Evolutionary conservation across 2,329 filamentous ascomycete species (phyloP), one percentile per base, ranked within the genome.

Genomic region (Hymenoscyphus salicellus): DNA sequence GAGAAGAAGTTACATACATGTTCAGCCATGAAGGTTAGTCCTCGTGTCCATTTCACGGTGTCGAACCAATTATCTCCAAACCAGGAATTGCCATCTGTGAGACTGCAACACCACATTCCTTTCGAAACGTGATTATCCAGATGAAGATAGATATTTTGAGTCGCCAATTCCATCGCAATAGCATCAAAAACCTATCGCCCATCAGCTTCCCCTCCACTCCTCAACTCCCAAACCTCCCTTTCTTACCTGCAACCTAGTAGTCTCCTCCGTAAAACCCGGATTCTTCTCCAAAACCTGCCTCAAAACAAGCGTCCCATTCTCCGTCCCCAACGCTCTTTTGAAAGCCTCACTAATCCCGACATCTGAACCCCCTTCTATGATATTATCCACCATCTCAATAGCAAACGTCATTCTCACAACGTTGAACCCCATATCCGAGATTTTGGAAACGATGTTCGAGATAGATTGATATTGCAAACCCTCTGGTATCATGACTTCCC

Each of bases 341-440:
- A 85, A 82, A 0, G 82, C 81, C 4, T 75, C 78, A 63, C 78
- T 70, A 11, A 86, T 70, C 2, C 79, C 75, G 1, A 83, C 74
- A 49, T 86, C 83, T 8, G 79, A 80, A n/a, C 76, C 77, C 62
- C 82, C 82, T 62, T 74, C 77, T 55, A 82, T 80, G 65, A 84
- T 84, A 71, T 86, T 79, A 68, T 89, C 86, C 60, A 89, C 78
- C 83, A 89, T 84, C 72, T 89, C 81, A 64, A 84, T 89, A 2
- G 86, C 85, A 62, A 83, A 89, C 0, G 85, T 88, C 52, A 89
- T 75, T 1, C 86, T 84, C 30, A 89, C 82, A 1, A 84, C 82
- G 70, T 89, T 89, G 79, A 89, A 84, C 17, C 85, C 86, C 0
- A 88, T 59, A 10, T 58, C 58, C 17, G 58, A 30, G 5, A 73